Evolutionary conservation across 2,329 filamentous ascomycete species (phyloP).

Genomic region (Ceratocystis albifundus): DNA sequence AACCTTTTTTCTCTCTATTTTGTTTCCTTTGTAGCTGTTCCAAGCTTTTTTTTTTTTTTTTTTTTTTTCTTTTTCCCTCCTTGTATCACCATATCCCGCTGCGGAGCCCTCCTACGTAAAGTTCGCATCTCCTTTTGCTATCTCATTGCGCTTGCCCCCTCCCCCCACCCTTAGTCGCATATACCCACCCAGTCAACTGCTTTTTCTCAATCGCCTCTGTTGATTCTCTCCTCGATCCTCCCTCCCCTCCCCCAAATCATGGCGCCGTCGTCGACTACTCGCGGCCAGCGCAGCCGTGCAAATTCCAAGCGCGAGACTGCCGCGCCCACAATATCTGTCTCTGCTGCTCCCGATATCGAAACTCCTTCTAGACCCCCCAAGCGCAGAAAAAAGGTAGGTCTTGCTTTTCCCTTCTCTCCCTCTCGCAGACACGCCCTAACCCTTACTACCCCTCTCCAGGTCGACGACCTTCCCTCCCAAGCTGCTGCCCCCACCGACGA

Average conservation of each 20-base stretch:
- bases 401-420: conserved; percentile 21
- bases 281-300: conserved; percentile 31
- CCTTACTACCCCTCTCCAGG: conserved; percentile 28
- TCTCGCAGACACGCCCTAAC: conserved; percentile 7
- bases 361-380: conserved; percentile 52
- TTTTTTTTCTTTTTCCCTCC: neutral
- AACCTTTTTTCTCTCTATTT: neutral
- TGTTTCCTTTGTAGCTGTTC: conserved; percentile 10
- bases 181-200: neutral
- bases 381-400: conserved; percentile 49
- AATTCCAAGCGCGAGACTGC: conserved; percentile 29
- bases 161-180: neutral
- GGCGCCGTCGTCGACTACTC: conserved; percentile 25
- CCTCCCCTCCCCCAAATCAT: no score
- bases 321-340: conserved; percentile 23
- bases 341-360: conserved; percentile 38
- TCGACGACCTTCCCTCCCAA: conserved; percentile 30
- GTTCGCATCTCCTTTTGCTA: neutral
- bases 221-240: neutral
- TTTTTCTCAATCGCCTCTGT: neutral
- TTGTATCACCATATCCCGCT: conserved; percentile 1
- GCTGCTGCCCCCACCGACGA: conserved; percentile 21
- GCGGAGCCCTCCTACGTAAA: neutral
- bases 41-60: conserved; percentile 2
- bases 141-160: neutral